Evolutionary conservation across 2,329 filamentous ascomycete species (phyloP), one percentile per base, ranked within the genome.

Genomic region (Paramyrothecium roridum): DNA sequence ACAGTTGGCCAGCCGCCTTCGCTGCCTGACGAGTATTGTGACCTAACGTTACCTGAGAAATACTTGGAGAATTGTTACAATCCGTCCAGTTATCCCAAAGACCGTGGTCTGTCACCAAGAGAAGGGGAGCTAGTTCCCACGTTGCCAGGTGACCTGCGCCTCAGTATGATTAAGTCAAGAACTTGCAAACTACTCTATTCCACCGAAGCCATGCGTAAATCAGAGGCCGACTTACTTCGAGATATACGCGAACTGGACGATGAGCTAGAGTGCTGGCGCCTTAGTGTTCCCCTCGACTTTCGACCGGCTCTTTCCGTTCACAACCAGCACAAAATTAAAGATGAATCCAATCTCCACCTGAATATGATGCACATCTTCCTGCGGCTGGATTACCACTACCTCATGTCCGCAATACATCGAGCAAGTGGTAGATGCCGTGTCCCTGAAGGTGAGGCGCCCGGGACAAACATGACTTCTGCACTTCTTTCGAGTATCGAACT

Each of bases 211-310:
- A 61, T 76, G 2, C 71, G 72, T 13, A 84, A 83, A 56, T 74
- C 78, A 0, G 80, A 84, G 45, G 79, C 80, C 0, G 80, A 84
- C 54, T 65, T 85, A 0, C 68, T 85, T 2, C 74, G 75, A 11
- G 75, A 79, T 3, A 84, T 85, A 13, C 76, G 82, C 7, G 77
- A 83, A 62, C 68, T 85, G 0, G 82, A 85, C 55, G 78, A 81
- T 21, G 79, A 83, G 30, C 67, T 85, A 1, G 82, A 85, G 49
- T 64, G 65, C 13, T 85, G 82, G 82, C 73, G 83, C 1, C 59
- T 76, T 2, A 80, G 80, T 0, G 62, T 85, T 0, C 77, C 79
- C 0, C 60, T 63, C 1, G 59, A 70, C 8, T 77, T 72, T 54
- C 71, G 80, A 2, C 82, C 82, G 0, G 73, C 71, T 0, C 65